These are phyloP conservation scores for Asterochloris sp. DNA, from an alignment of 139 green algal genomes.

Conservation along the genomic window DNA sequence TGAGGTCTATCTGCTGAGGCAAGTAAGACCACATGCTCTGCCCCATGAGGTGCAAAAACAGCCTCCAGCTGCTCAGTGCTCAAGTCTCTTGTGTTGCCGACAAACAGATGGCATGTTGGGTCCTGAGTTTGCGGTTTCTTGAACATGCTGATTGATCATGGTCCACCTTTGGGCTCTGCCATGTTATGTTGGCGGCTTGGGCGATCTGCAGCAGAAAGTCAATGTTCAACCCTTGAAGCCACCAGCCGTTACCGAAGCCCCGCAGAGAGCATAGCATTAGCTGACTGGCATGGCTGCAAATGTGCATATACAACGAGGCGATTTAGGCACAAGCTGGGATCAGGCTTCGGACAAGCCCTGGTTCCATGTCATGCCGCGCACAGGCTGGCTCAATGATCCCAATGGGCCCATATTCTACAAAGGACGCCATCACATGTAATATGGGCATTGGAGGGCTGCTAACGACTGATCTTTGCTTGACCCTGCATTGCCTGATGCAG, in stretches of 20 bases:
- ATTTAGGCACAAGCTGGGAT: constrained; percentile 2
- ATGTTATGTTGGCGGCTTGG: too few relatives aligned
- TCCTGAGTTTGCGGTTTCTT: background rate
- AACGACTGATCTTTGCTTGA: background rate
- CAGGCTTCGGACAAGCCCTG: constrained; percentile 30
- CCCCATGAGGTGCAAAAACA: constrained; percentile 23
- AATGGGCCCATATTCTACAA: constrained; percentile 41
- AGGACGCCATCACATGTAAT: constrained; percentile 35
- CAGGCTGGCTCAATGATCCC: constrained; percentile 43
- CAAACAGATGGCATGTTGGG: constrained; percentile 46
- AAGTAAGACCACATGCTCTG: constrained; percentile 17
- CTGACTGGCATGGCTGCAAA: too few relatives aligned
- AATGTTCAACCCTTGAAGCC: too few relatives aligned
- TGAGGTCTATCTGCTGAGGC: background rate
- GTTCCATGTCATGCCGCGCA: constrained; percentile 31
- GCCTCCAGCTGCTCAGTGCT: background rate
- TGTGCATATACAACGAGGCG: background rate
- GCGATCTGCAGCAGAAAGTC: too few relatives aligned
- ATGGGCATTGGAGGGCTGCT: background rate
- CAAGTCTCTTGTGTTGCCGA: constrained; percentile 54
- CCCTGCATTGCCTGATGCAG: constrained; percentile 7
- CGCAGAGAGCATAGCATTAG: too few relatives aligned
- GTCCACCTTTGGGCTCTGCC: too few relatives aligned
- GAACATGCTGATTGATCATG: background rate
- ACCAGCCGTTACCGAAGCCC: too few relatives aligned